Base-by-base conservation (phyloP, 2,329 filamentous ascomycete species). In the Cladophialophora immunda region DNA sequence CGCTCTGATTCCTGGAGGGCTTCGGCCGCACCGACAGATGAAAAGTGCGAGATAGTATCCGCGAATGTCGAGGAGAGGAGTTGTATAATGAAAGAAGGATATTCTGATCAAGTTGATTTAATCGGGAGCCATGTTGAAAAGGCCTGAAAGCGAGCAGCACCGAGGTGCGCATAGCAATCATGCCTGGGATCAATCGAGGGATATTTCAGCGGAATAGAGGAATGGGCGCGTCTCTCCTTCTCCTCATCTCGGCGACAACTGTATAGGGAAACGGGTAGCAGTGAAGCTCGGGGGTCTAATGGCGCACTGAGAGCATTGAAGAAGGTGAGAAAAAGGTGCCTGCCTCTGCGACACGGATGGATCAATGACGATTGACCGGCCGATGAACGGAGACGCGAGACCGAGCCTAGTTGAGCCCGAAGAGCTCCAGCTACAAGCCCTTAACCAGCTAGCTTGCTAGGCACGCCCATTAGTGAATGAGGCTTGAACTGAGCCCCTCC, bases 161-260 rank as follows among this genome's bases (percentile, higher is more conserved):
- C 65, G 79, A 75, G 75, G 78, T 77, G 78, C 80, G 78, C 79
- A 81, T 81, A 70, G 77, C 76, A 72, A 71, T 72, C 65, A 71
- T 73, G 67, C 69, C 62, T 68, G 58, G 58, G 66, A 25, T n/a
- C 13, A 58, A 19, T 32, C 27, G 50, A 22, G 32, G 36, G 34
- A 30, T 30, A 30, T 3, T 30, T 62, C 36, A 65, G 53, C 22
- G 59, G 29, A 13, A 29, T 58, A 56, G 52, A 41, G 50, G n/a
- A 30, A 62, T 57, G 22, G 38, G 27, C 38, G 52, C 27, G 36
- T 62, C 45, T 38, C 50, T 52, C 55, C 56, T 58, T 38, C 66
- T 59, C 63, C 50, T 64, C 68, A 70, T 70, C 13, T 58, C 63
- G 64, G 53, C 62, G 54, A 58, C 57, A 13, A 22, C 32, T 17